Evolutionary conservation across 73 alveolate species (phyloP), one percentile per base, ranked within the genome.

Genomic region (Durusdinium trenchii): DNA sequence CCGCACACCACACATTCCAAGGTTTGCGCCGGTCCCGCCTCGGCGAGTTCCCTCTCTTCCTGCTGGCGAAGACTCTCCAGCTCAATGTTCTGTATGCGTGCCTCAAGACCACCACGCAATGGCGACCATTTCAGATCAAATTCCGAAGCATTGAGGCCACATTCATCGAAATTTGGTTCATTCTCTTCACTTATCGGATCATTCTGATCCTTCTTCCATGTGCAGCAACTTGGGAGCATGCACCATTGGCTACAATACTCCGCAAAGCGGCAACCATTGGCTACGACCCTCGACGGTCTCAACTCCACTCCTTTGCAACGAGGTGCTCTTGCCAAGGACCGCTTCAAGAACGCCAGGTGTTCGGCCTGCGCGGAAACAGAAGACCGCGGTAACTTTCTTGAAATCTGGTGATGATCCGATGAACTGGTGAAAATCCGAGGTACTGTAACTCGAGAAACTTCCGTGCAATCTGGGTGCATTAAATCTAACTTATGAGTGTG

Each of bases 251-350:
- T 57, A 23, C 23, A 23, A 23, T 16, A 57, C 12, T 23, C 69
- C 69, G 12, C 32, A 23, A 57, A 57, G 23, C 69, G 12, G 32
- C 69, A 57, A 57, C 12, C 12, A 57, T 12, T 12, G 32, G 32
- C 12, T 57, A n/a, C n/a, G n/a, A n/a, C n/a, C n/a, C n/a, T n/a
- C n/a, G n/a, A n/a, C n/a, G n/a, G n/a, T n/a, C n/a, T n/a, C n/a
- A n/a, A n/a, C n/a, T n/a, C n/a, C n/a, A n/a, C n/a, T n/a, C n/a
- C n/a, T n/a, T n/a, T n/a, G n/a, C 69, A 57, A 12, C 69, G 71
- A 61, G 95, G 62, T 23, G 51, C 96, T 42, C 97, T 69, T 40
- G 97, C 97, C 75, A 91, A 52, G 97, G 97, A 67, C 1, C 97
- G 86, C 43, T 54, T 36, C 89, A 91, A 47, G 43, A 91, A 91